Percentiles rank a stretch among this genome's conserved stretches.
Evolutionary conservation across 768 basidiomycete genomes (phyloP).

Genomic region (Calvatia gigantea): DNA sequence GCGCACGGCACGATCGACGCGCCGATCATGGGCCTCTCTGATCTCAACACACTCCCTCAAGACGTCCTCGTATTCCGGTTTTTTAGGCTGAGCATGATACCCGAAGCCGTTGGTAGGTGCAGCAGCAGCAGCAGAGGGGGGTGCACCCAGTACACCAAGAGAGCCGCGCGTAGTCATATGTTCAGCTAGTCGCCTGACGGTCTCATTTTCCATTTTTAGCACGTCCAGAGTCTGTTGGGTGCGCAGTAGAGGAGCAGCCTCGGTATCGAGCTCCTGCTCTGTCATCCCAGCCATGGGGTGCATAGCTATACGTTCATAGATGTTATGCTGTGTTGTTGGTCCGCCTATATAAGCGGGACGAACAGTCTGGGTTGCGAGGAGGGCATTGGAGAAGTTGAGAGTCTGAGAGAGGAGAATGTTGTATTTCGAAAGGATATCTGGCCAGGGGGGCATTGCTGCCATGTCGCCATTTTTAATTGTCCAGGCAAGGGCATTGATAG

Average conservation of each 20-base stretch:
- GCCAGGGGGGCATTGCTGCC: slow-evolving; percentile 74
- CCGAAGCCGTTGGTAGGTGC: slow-evolving; percentile 15
- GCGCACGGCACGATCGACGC: slow-evolving; percentile 74
- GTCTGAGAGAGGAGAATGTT: slow-evolving; percentile 81
- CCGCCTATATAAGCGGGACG: background rate
- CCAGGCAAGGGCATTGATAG: slow-evolving; percentile 60
- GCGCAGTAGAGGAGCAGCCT: slow-evolving; percentile 69
- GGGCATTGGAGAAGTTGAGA: slow-evolving; percentile 67
- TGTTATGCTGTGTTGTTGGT: slow-evolving; percentile 31
- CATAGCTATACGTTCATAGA: slow-evolving; percentile 63
- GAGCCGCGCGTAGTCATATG: slow-evolving; percentile 62
- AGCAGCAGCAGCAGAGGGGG: slow-evolving; percentile 22
- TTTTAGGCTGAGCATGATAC: slow-evolving; percentile 21
- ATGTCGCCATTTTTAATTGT: slow-evolving; percentile 59
- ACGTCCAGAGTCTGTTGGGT: slow-evolving; percentile 82
- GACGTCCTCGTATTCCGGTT: slow-evolving; percentile 60
- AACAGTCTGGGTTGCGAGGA: slow-evolving; percentile 31
- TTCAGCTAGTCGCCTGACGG: slow-evolving; percentile 65
- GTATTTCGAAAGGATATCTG: slow-evolving; percentile 84
- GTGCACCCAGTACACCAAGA: slow-evolving; percentile 42
- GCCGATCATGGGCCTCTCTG: slow-evolving; percentile 64
- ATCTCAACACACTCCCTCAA: slow-evolving; percentile 65
- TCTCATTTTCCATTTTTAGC: slow-evolving; percentile 64
- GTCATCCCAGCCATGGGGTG: slow-evolving; percentile 58
- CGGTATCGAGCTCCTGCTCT: slow-evolving; percentile 68